Percentiles rank a stretch among this genome's conserved stretches.
Conservation (phyloP, 1,284 basidiomycete genomes). For the Leccinum huronense region DNA sequence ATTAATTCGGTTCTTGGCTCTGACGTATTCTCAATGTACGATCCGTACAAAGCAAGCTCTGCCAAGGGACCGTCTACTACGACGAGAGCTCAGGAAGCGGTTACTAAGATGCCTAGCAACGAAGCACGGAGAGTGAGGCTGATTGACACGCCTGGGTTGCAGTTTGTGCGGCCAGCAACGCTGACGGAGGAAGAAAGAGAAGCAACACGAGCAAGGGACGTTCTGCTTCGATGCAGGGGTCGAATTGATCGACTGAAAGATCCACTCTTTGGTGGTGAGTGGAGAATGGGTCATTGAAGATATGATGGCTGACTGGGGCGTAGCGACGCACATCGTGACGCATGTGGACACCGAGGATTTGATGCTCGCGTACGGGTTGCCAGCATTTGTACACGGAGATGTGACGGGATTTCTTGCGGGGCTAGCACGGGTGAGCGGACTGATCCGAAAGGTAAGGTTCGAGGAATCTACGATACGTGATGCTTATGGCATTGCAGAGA, state of each 20-base stretch:
- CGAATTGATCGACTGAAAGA: conserved; percentile 89
- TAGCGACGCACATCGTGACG: conserved; percentile 74
- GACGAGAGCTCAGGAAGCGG: conserved; percentile 62
- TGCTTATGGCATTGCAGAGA: conserved; percentile 45
- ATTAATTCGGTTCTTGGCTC: conserved; percentile 71
- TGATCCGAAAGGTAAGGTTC: conserved; percentile 74
- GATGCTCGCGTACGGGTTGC: conserved; percentile 87
- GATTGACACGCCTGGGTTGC: conserved; percentile 85
- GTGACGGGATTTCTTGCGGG: conserved; percentile 77
- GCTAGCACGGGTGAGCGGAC: conserved; percentile 75
- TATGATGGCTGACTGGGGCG: conserved; percentile 17
- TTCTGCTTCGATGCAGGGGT: conserved; percentile 78
- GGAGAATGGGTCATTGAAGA: neutral
- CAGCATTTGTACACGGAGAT: conserved; percentile 76
- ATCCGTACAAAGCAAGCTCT: conserved; percentile 46
- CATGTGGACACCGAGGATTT: conserved; percentile 79
- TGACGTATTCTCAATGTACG: conserved; percentile 62
- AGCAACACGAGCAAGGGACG: conserved; percentile 59
- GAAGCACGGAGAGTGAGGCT: conserved; percentile 53
- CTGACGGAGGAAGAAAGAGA: conserved; percentile 40
- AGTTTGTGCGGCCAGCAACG: conserved; percentile 51
- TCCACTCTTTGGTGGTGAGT: conserved; percentile 70
- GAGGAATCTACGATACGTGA: conserved; percentile 16
- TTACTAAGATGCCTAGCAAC: conserved; percentile 39
- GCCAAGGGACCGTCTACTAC: conserved; percentile 69